Conservation (phyloP, 345 rosid genomes). For the Raphanus sativus region DNA sequence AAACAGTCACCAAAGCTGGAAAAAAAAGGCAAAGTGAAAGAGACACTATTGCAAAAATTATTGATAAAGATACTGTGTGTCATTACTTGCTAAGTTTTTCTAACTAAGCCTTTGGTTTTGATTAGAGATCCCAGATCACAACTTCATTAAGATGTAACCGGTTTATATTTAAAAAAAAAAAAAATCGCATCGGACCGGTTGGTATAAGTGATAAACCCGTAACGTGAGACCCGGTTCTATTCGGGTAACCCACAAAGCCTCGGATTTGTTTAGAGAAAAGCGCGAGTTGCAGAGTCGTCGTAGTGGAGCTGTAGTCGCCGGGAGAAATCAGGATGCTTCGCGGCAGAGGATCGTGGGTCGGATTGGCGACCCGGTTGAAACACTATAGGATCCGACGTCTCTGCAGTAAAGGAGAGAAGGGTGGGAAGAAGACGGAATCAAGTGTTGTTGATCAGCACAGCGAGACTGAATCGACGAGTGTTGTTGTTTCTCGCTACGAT, state of each 20-base stretch:
- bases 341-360: constrained; percentile 41
- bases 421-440: constrained; percentile 42
- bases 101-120: not conserved
- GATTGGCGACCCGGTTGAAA: constrained; percentile 32
- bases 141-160: not conserved
- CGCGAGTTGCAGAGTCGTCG: constrained; percentile 5
- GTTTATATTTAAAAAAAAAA: not conserved
- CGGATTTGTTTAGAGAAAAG: not conserved
- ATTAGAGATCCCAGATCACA: not conserved
- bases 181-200: not conserved
- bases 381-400: constrained; percentile 26
- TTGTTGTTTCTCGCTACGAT: constrained; percentile 45
- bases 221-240: not conserved
- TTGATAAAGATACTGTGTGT: constrained; percentile 12
- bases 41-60: constrained; percentile 13
- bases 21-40: constrained; percentile 16
- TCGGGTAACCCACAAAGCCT: not conserved
- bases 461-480: constrained; percentile 52
- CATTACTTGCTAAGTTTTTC: not conserved
- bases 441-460: constrained; percentile 42
- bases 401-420: constrained; percentile 34
- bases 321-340: constrained; percentile 46
- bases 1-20: constrained; percentile 24
- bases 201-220: not conserved
- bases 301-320: constrained; percentile 14